These are phyloP conservation scores for Novakomyces olei DNA, from an alignment of 805 yeast species.

Conservation along the genomic window DNA sequence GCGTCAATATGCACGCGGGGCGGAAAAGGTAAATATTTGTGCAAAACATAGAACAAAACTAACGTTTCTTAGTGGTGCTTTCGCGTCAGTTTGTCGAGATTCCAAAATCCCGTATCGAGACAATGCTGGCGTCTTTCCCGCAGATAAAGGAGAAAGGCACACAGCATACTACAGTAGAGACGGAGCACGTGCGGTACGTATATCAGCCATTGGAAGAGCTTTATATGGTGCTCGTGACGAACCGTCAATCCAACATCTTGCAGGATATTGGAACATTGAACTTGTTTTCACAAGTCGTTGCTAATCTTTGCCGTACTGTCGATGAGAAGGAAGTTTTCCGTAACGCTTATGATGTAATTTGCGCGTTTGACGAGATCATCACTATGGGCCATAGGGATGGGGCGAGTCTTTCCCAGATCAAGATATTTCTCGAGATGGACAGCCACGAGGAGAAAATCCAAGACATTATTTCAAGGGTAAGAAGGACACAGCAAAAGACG, in stretches of 20 bases:
- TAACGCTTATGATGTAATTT: conserved; percentile 67
- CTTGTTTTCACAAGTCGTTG: conserved; percentile 60
- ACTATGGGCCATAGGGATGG: conserved; percentile 79
- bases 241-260: conserved; percentile 70
- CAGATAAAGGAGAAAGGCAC: conserved; percentile 44
- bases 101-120: conserved; percentile 64
- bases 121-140: conserved; percentile 69
- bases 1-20: conserved; percentile 86
- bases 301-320: conserved; percentile 42
- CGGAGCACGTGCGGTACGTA: conserved; percentile 73
- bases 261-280: conserved; percentile 88
- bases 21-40: conserved; percentile 35
- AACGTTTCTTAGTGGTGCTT: conserved; percentile 28
- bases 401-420: conserved; percentile 57
- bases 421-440: conserved; percentile 86
- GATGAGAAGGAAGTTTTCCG: conserved; percentile 69
- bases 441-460: conserved; percentile 96
- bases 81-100: conserved; percentile 82
- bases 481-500: too few species aligned
- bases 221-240: conserved; percentile 75
- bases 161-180: conserved; percentile 88
- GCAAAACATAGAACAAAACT: background rate
- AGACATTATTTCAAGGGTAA: conserved; percentile 49
- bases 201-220: conserved; percentile 91
- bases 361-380: conserved; percentile 86